Conservation (phyloP, 768 basidiomycete genomes). For the Auriscalpium orientale region DNA sequence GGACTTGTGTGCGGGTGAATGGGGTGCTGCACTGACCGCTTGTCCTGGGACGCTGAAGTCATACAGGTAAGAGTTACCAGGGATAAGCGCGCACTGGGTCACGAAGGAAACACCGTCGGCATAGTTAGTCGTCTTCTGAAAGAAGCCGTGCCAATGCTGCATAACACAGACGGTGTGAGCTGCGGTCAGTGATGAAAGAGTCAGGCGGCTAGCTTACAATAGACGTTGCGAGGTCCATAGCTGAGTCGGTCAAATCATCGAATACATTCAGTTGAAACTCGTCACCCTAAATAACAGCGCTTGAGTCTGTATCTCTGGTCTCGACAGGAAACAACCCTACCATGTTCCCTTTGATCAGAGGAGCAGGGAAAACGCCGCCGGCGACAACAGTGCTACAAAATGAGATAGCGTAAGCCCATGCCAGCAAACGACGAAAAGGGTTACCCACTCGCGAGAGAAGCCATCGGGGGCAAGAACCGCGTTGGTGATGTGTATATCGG, state of each 20-base stretch:
- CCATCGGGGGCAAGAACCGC: neutral
- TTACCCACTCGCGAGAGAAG: neutral
- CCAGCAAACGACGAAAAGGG: neutral
- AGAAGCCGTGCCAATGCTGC: conserved; percentile 20
- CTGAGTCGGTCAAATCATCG: neutral
- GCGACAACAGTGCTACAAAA: neutral
- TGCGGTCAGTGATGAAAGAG: neutral
- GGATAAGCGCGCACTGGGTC: conserved; percentile 16
- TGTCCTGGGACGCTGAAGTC: conserved; percentile 7
- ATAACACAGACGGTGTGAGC: neutral
- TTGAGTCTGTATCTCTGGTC: neutral
- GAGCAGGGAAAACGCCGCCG: neutral
- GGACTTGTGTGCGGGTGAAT: neutral
- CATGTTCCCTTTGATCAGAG: neutral
- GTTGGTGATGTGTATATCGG: neutral
- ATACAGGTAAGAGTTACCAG: conserved; percentile 7
- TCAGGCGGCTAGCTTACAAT: neutral
- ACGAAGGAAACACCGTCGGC: conserved; percentile 13
- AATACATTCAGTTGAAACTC: neutral
- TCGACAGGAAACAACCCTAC: neutral
- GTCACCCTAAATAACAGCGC: neutral
- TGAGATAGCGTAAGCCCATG: neutral
- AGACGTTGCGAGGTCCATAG: conserved; percentile 7
- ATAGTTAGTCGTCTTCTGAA: conserved; percentile 9
- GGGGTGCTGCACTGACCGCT: neutral